These are phyloP conservation scores for Thraustochytrium sp. DNA, from an alignment of 352 stramenopile species.

Conservation along the genomic window DNA sequence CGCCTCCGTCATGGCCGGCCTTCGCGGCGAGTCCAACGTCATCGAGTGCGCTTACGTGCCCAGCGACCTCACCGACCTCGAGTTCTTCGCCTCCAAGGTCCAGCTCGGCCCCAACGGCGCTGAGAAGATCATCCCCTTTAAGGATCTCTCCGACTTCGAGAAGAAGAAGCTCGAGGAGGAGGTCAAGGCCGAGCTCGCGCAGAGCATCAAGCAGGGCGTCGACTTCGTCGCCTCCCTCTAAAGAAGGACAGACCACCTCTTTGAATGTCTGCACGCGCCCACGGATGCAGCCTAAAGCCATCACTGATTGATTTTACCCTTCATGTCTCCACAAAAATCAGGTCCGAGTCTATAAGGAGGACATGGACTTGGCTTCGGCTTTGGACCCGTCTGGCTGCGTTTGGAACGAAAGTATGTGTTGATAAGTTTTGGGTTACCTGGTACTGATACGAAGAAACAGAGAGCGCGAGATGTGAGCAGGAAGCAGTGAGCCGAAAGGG, in stretches of 20 bases:
- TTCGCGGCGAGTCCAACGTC: conserved; percentile 68
- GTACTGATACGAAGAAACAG: too few species aligned
- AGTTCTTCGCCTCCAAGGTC: conserved; percentile 64
- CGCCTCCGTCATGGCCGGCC: conserved; percentile 59
- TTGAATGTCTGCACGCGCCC: not conserved
- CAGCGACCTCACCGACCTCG: conserved; percentile 63
- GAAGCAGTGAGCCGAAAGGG: too few species aligned
- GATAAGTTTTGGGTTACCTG: too few species aligned
- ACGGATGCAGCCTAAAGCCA: too few species aligned
- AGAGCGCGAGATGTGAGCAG: too few species aligned
- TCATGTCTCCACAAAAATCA: too few species aligned
- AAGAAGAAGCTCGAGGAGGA: conserved; percentile 79
- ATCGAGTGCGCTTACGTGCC: conserved; percentile 79
- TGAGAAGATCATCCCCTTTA: conserved; percentile 71
- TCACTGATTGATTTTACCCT: too few species aligned
- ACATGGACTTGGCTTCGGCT: too few species aligned
- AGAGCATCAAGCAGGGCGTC: conserved; percentile 75
- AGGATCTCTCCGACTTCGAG: conserved; percentile 65
- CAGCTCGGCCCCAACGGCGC: conserved; percentile 76
- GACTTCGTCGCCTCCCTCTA: conserved; percentile 55
- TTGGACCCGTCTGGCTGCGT: too few species aligned
- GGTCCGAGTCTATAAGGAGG: too few species aligned
- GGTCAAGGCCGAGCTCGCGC: conserved; percentile 72
- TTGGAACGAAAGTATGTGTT: too few species aligned
- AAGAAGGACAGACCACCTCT: not conserved